These are phyloP conservation scores for Oemleria cerasiformis DNA, from an alignment of 306 rosid genomes.

Conservation along the genomic window DNA sequence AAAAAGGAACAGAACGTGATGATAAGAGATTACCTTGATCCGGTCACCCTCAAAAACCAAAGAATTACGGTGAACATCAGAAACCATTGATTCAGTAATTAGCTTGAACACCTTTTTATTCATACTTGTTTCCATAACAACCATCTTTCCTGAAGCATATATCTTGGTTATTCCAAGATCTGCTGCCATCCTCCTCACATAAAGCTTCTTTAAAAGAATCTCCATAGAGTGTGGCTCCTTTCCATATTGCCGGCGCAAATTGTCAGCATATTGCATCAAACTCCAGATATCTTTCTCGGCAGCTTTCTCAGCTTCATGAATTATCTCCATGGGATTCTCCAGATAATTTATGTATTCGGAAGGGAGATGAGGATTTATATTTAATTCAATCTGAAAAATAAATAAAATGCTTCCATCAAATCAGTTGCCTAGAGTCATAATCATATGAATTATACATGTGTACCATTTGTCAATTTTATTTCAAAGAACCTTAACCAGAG, in stretches of 20 bases:
- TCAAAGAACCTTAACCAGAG: neutral
- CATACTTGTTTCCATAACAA: constrained; percentile 76
- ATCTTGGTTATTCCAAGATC: constrained; percentile 78
- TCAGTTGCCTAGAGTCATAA: neutral
- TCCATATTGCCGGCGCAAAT: constrained; percentile 77
- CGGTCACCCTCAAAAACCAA: constrained; percentile 67
- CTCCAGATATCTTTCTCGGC: constrained; percentile 82
- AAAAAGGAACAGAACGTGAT: neutral
- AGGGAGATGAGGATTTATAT: constrained; percentile 77
- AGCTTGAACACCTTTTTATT: constrained; percentile 67
- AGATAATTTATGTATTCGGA: constrained; percentile 85
- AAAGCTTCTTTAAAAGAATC: constrained; percentile 73
- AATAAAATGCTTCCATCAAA: constrained; percentile 11
- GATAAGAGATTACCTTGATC: constrained; percentile 59
- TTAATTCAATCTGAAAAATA: constrained; percentile 59
- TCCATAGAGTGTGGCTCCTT: constrained; percentile 92
- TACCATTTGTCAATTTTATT: neutral
- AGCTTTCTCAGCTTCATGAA: constrained; percentile 78
- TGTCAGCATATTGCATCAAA: constrained; percentile 87
- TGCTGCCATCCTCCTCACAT: constrained; percentile 93
- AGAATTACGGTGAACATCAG: constrained; percentile 64
- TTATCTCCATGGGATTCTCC: constrained; percentile 87
- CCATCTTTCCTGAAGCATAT: constrained; percentile 66
- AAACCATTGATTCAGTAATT: constrained; percentile 68
- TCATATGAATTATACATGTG: neutral